Evolutionary conservation across 2,329 filamentous ascomycete genomes (phyloP).

Genomic region (Penicillium sp.): DNA sequence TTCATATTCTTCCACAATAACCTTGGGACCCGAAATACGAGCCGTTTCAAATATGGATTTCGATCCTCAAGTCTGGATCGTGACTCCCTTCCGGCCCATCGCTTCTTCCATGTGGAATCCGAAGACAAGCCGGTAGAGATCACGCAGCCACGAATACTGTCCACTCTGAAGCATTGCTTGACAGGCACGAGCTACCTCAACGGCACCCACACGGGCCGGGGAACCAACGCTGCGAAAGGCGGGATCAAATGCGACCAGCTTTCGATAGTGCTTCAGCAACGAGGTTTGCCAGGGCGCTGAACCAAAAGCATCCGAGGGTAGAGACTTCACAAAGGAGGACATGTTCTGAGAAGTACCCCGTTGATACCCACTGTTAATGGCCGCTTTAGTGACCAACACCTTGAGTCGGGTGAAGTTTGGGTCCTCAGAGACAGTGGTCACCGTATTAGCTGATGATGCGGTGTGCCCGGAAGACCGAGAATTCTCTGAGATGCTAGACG

Average conservation of each 20-base stretch:
- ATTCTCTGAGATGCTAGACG: constrained; percentile 76
- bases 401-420: constrained; percentile 76
- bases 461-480: constrained; percentile 63
- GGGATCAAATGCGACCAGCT: constrained; percentile 72
- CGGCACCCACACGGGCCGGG: constrained; percentile 50
- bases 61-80: constrained; percentile 35
- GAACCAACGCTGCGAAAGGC: constrained; percentile 55
- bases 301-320: constrained; percentile 79
- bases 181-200: constrained; percentile 80
- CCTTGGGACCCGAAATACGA: neutral
- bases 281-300: constrained; percentile 67
- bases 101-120: constrained; percentile 80
- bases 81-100: constrained; percentile 63
- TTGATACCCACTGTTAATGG: constrained; percentile 78
- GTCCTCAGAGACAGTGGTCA: constrained; percentile 61
- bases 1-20: neutral
- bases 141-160: constrained; percentile 76
- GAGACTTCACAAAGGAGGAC: constrained; percentile 72
- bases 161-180: constrained; percentile 70
- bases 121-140: constrained; percentile 82
- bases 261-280: constrained; percentile 77
- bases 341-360: constrained; percentile 61
- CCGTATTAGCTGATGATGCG: constrained; percentile 47
- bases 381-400: constrained; percentile 77
- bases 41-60: neutral